Conservation (phyloP, 306 rosid genomes). For the Vigna trinervia region DNA sequence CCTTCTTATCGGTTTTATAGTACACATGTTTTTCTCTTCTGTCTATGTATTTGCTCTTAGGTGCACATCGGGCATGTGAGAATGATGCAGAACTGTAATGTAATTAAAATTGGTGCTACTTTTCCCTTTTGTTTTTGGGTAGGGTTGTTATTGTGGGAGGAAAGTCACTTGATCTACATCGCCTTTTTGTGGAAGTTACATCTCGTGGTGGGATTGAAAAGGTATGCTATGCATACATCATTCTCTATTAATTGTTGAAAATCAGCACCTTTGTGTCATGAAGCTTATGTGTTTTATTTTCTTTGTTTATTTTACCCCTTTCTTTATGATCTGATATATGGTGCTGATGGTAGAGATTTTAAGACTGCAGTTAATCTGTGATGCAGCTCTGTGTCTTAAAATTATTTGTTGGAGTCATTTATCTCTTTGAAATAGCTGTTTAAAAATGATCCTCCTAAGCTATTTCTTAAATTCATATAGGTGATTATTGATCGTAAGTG, state of each 20-base stretch:
- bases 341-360: conserved; percentile 29
- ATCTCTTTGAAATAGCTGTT: not conserved
- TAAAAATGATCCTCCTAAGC: conserved; percentile 10
- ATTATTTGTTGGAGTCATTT: conserved; percentile 22
- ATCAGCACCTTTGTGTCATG: conserved; percentile 16
- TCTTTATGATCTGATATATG: conserved; percentile 14
- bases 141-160: conserved; percentile 87
- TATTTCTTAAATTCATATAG: conserved; percentile 51
- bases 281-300: conserved; percentile 23
- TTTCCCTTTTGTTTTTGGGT: conserved; percentile 33
- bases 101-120: conserved; percentile 13
- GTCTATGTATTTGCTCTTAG: conserved; percentile 18
- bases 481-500: conserved; percentile 79
- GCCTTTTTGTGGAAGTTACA: conserved; percentile 83
- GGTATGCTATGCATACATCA: conserved; percentile 48
- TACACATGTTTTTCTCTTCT: conserved; percentile 10
- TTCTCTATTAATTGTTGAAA: conserved; percentile 22
- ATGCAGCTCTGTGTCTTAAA: conserved; percentile 32
- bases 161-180: conserved; percentile 71
- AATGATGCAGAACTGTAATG: conserved; percentile 29
- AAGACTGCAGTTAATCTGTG: conserved; percentile 25
- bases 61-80: conserved; percentile 25
- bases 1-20: not conserved
- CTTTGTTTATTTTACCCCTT: not conserved
- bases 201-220: conserved; percentile 83